Percentiles rank a stretch among this genome's conserved stretches.
Evolutionary conservation across 257 asterid genomes (phyloP).

Genomic region (Paraleonurus japonicus): DNA sequence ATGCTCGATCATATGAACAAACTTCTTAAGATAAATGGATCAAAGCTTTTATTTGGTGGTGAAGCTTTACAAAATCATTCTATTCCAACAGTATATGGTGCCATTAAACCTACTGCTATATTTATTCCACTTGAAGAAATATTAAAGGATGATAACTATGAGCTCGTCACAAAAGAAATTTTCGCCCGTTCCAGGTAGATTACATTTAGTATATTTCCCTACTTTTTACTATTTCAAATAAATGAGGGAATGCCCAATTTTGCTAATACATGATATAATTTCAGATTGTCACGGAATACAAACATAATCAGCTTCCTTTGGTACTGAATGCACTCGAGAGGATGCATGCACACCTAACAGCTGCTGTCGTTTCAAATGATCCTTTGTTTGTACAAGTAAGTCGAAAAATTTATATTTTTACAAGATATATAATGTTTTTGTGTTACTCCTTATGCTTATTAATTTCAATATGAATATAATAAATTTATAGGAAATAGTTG

Average conservation of each 20-base stretch:
- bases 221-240: too few species aligned
- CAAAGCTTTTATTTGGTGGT: slow-evolving; percentile 87
- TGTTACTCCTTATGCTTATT: background rate
- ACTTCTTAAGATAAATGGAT: slow-evolving; percentile 79
- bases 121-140: slow-evolving; percentile 87
- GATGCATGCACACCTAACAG: slow-evolving; percentile 96
- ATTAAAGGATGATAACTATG: slow-evolving; percentile 60
- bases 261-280: background rate
- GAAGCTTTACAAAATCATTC: slow-evolving; percentile 71
- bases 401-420: background rate
- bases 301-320: slow-evolving; percentile 59
- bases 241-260: background rate
- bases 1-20: slow-evolving; percentile 74
- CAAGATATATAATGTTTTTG: background rate
- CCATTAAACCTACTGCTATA: slow-evolving; percentile 95
- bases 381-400: slow-evolving; percentile 75
- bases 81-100: slow-evolving; percentile 85
- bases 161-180: slow-evolving; percentile 75
- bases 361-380: slow-evolving; percentile 93
- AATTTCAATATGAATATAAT: too few species aligned
- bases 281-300: slow-evolving; percentile 81
- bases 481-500: slow-evolving; percentile 67
- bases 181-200: slow-evolving; percentile 92
- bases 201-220: background rate
- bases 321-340: slow-evolving; percentile 70